Evolutionary conservation across 2,329 filamentous ascomycete species (phyloP).

Genomic region (Trichoderma guizhouense): DNA sequence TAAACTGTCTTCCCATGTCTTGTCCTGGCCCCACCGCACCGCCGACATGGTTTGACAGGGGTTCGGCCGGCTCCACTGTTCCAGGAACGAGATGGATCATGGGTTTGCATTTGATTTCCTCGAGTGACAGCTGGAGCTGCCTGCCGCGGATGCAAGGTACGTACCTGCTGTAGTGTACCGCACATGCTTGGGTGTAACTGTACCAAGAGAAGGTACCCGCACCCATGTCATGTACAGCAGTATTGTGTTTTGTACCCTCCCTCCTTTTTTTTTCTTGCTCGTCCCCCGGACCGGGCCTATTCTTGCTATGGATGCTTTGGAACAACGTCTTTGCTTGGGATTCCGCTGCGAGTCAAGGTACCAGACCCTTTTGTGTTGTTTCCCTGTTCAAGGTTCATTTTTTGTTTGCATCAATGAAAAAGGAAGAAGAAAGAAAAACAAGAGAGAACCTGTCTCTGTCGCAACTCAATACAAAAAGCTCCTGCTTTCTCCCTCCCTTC

Average conservation of each 20-base stretch:
- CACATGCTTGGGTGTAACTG: neutral
- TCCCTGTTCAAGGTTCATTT: constrained; percentile 16
- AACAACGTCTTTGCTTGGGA: neutral
- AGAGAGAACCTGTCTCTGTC: neutral
- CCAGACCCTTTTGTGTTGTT: constrained; percentile 15
- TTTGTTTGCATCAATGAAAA: constrained; percentile 11
- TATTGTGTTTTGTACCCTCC: neutral
- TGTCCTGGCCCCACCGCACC: neutral
- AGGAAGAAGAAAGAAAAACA: neutral
- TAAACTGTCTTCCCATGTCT: neutral
- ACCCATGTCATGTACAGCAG: neutral
- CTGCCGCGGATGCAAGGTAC: neutral
- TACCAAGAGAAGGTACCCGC: neutral
- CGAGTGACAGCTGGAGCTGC: constrained; percentile 2
- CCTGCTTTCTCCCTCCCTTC: neutral
- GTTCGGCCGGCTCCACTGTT: constrained; percentile 13
- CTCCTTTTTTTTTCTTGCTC: neutral
- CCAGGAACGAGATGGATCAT: constrained; percentile 15
- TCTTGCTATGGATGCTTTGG: neutral
- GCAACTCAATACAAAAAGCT: constrained; percentile 9
- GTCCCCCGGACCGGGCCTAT: constrained; percentile 5
- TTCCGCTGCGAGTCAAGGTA: constrained; percentile 5
- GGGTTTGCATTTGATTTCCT: neutral
- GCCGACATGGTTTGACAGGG: neutral
- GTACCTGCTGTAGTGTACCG: neutral